Percentiles rank a stretch among this genome's conserved stretches.
These are phyloP conservation scores for Globisporangium irregulare DNA, from an alignment of 352 stramenopile genomes.

Conservation along the genomic window DNA sequence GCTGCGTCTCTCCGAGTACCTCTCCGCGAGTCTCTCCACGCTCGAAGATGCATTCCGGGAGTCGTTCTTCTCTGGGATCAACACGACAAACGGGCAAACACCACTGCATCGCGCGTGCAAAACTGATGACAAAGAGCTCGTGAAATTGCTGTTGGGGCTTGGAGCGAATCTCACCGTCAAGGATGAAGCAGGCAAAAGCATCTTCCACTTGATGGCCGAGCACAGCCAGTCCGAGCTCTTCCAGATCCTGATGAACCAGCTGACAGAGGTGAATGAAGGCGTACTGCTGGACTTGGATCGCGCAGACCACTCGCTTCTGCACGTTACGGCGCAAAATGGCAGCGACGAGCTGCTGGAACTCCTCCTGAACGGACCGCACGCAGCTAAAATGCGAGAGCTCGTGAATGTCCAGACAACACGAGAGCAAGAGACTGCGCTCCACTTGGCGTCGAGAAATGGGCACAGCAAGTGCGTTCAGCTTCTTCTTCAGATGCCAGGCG, in stretches of 20 bases:
- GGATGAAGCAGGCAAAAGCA: constrained; percentile 38
- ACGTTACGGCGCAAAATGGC: constrained; percentile 40
- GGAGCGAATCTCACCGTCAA: constrained; percentile 32
- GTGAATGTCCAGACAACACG: constrained; percentile 37
- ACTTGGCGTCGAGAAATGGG: constrained; percentile 40
- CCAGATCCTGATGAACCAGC: constrained; percentile 20
- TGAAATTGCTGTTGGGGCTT: constrained; percentile 38
- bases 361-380: constrained; percentile 14
- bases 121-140: constrained; percentile 35
- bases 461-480: constrained; percentile 39
- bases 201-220: constrained; percentile 50
- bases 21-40: constrained; percentile 31
- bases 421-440: constrained; percentile 42
- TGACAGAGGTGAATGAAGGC: constrained; percentile 18
- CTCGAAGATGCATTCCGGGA: constrained; percentile 15
- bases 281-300: constrained; percentile 37
- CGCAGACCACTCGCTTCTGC: constrained; percentile 41
- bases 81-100: constrained; percentile 41
- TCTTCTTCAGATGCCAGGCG: constrained; percentile 27
- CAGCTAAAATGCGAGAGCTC: constrained; percentile 15
- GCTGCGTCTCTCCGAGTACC: constrained; percentile 39
- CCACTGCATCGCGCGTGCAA: constrained; percentile 57
- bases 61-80: constrained; percentile 39
- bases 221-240: constrained; percentile 45
- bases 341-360: constrained; percentile 33